A percentile compares a stretch with the other conserved stretches of the same genome.
phyloP scores from a whole-genome alignment of 371 early-diverging fungal genomes.

The Mortierella sp. region DNA sequence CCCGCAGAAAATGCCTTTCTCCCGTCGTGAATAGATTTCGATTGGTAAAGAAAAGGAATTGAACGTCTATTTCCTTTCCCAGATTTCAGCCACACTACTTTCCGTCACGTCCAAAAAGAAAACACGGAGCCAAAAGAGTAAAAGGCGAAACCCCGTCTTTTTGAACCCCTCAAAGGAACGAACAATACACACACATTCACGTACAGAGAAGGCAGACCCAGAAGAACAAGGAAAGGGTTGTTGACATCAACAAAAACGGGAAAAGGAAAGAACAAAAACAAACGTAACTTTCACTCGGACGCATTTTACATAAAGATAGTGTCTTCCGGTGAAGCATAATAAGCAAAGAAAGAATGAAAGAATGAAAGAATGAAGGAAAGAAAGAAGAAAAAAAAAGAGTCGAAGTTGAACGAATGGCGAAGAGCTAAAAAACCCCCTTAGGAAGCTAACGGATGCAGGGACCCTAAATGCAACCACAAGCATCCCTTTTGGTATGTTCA shows the following conservation, averaged over 20 bases:
- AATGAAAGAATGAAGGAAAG: not conserved
- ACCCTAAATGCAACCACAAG: not conserved
- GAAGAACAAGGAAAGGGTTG: no score
- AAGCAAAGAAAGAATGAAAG: not conserved
- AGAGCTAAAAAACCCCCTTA: not conserved
- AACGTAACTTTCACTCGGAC: no score
- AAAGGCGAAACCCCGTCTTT: not conserved
- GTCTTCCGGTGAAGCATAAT: no score
- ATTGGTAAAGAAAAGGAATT: not conserved
- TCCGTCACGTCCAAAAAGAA: not conserved
- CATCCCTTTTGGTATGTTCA: not conserved
- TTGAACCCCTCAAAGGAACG: no score
- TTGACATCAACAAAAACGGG: no score
- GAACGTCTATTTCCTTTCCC: not conserved
- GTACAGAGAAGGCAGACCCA: no score
- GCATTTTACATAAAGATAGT: no score
- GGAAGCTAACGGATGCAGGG: not conserved
- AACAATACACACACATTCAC: no score
- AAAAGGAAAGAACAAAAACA: no score
- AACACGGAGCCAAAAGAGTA: not conserved
- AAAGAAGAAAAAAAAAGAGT: not conserved
- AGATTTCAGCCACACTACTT: not conserved
- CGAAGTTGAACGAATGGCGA: not conserved
- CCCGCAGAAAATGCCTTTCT: not conserved
- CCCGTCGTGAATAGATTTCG: not conserved